Evolutionary conservation across 306 rosid species (phyloP).

Genomic region (Gastrolobium villosum): DNA sequence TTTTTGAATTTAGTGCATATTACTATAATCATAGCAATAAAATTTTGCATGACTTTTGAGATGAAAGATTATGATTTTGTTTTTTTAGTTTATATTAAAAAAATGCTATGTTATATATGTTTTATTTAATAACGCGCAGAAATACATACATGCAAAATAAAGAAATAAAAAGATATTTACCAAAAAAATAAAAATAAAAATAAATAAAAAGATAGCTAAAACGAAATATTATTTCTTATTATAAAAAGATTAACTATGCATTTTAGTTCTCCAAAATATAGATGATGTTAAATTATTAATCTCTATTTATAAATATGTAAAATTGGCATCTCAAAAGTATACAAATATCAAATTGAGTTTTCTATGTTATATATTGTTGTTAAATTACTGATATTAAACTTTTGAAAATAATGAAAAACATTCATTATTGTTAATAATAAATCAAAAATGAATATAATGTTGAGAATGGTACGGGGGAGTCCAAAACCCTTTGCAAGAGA

Average conservation of each 20-base stretch:
- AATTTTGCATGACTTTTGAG: conserved; percentile 23
- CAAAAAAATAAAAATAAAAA: no score
- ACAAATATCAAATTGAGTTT: background rate
- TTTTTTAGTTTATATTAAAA: background rate
- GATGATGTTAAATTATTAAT: background rate
- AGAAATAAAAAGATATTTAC: no score
- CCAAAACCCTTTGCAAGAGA: no score
- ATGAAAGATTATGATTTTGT: background rate
- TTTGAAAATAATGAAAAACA: no score
- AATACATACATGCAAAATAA: background rate
- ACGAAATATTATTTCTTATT: background rate
- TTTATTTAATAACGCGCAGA: no score
- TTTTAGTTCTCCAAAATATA: background rate
- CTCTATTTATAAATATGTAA: no score
- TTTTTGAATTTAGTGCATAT: background rate
- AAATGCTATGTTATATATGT: background rate
- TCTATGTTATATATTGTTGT: background rate
- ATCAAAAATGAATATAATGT: no score
- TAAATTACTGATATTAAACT: no score
- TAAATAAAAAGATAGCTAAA: no score
- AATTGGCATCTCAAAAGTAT: no score
- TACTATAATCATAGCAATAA: background rate
- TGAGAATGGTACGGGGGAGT: no score
- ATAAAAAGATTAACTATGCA: background rate
- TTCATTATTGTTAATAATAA: no score